Conservation (phyloP, 352 stramenopile species). For the Phytophthora ramorum region DNA sequence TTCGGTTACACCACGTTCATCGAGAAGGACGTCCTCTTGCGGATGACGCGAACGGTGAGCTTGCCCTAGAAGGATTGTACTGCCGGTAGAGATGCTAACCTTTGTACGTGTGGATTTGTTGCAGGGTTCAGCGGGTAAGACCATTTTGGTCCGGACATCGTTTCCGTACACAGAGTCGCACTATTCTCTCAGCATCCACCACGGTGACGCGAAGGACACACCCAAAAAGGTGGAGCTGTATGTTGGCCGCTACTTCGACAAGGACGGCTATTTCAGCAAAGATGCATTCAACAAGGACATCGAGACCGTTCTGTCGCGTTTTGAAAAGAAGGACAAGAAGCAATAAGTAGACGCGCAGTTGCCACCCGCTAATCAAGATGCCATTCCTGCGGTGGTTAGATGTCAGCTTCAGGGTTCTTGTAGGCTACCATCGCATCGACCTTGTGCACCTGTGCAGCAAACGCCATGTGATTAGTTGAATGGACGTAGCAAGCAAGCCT, state of each 20-base stretch:
- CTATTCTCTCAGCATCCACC: constrained; percentile 70
- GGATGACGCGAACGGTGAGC: constrained; percentile 68
- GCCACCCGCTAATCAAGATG: constrained; percentile 3
- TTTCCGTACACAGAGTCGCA: constrained; percentile 81
- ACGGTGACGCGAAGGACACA: constrained; percentile 46
- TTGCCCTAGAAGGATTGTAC: background rate
- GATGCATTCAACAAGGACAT: constrained; percentile 78
- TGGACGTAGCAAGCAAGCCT: constrained; percentile 20
- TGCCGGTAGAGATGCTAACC: background rate
- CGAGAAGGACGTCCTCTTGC: constrained; percentile 81
- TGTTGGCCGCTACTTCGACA: constrained; percentile 87
- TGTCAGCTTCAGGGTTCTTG: constrained; percentile 90
- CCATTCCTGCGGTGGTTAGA: constrained; percentile 46
- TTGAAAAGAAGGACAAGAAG: constrained; percentile 79
- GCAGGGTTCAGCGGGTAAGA: constrained; percentile 43
- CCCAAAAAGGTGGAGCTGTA: constrained; percentile 75
- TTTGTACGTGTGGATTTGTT: background rate
- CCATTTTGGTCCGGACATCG: constrained; percentile 67
- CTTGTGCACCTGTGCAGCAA: constrained; percentile 93
- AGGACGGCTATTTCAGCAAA: constrained; percentile 87
- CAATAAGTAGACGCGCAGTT: constrained; percentile 49
- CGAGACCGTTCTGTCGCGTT: constrained; percentile 60
- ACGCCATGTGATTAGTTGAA: constrained; percentile 24
- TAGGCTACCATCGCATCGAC: constrained; percentile 98
- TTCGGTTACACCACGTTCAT: constrained; percentile 75